Base-by-base conservation (phyloP, 2,329 filamentous ascomycete species). In the Venturia nashicola region DNA sequence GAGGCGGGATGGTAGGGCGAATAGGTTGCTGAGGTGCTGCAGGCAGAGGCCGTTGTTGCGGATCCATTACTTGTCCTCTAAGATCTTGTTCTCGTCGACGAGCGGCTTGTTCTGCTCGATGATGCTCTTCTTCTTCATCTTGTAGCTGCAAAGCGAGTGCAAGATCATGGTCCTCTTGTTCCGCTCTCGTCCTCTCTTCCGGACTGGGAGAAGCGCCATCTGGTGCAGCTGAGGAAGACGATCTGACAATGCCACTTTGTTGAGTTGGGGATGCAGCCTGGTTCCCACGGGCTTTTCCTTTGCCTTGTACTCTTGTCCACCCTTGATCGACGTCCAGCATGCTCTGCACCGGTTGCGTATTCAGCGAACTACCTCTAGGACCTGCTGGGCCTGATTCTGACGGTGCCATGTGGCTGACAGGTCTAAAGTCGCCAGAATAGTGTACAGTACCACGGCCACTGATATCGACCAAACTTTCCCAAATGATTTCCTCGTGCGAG, bases 141-240 rank as follows among this genome's bases (percentile, higher is more conserved):
- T 97, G 93, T 0, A 97, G 82, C 71, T 97, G 94, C 7, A 99
- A 80, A 0, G 93, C 92, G 3, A 97, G 81, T 0, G 94, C 94
- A 39, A 97, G 76, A 66, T 94, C 90, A 62, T 83, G 86, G 65
- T 92, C 86, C 70, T 97, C 92, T 75, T 97, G 79, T 85, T 78
- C 95, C 82, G 76, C 87, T 80, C 67, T 80, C 76, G 67, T 48
- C 40, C 23, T 60, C 40, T 68, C 62, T 40, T 75, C 65, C 66
- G 73, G 67, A 40, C 69, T 70, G 39, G 71, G 71, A 66, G 65
- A 32, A 61, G 74, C 70, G 1, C 69, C 67, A 23, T 60, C 14
- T 71, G 69, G 2, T 16, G 59, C 59, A 27, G 61, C 27, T 9
- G 43, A 46, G 5, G 61, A 62, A 32, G 61, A 51, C 7, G 61